A percentile compares a stretch with the other conserved stretches of the same genome.
These are phyloP conservation scores for Crotalaria pallida DNA, from an alignment of 306 rosid species.

Conservation along the genomic window DNA sequence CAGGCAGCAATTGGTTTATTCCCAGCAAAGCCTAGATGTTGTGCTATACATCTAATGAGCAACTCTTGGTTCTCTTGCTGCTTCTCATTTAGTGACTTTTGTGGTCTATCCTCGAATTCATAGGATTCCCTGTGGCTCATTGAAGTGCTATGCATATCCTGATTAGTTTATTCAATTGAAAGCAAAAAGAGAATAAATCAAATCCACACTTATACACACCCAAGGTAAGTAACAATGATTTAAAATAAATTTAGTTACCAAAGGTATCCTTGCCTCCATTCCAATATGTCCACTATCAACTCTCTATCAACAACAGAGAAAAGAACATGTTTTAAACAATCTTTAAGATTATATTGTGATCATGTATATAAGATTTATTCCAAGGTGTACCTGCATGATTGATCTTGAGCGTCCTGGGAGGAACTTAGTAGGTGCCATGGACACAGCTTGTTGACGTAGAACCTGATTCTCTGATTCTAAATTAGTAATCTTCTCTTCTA, in stretches of 20 bases:
- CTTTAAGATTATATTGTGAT: constrained; percentile 1
- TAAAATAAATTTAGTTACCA: constrained; percentile 42
- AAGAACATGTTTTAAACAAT: constrained; percentile 22
- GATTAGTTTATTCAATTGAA: constrained; percentile 23
- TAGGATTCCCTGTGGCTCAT: constrained; percentile 56
- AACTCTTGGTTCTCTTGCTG: constrained; percentile 65
- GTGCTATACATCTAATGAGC: constrained; percentile 50
- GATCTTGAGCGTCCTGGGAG: constrained; percentile 81
- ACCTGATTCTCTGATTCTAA: constrained; percentile 86
- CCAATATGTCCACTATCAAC: constrained; percentile 64
- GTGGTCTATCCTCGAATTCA: constrained; percentile 58
- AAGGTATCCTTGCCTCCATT: constrained; percentile 50
- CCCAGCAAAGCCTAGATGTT: constrained; percentile 51
- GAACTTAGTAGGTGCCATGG: constrained; percentile 87
- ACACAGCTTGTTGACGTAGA: constrained; percentile 85
- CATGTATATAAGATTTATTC: constrained; percentile 3
- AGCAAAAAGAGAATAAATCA: constrained; percentile 20
- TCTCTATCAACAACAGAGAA: constrained; percentile 54
- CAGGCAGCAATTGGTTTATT: constrained; percentile 55
- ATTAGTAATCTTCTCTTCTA: constrained; percentile 77
- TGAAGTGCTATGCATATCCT: constrained; percentile 68
- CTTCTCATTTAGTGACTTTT: constrained; percentile 56
- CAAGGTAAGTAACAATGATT: background rate
- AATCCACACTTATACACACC: constrained; percentile 13
- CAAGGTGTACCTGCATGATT: constrained; percentile 55